These are phyloP conservation scores for Diplogelasinospora grovesii DNA, from an alignment of 495 filamentous ascomycete genomes.

Conservation along the genomic window DNA sequence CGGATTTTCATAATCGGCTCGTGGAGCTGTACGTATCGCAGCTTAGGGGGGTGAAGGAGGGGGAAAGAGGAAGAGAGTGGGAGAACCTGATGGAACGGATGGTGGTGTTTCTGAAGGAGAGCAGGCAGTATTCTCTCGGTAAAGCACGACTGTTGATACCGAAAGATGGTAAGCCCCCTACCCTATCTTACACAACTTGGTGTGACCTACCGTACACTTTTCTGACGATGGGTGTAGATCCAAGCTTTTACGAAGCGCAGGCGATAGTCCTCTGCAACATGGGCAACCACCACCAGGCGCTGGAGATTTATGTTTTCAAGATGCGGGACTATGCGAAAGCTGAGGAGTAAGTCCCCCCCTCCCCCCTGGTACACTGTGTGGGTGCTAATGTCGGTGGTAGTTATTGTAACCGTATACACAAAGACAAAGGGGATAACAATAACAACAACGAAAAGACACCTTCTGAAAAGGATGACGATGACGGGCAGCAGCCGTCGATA, in stretches of 20 bases:
- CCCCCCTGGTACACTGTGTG: not conserved
- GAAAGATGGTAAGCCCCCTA: constrained; percentile 61
- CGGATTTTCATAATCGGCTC: constrained; percentile 80
- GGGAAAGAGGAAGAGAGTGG: constrained; percentile 43
- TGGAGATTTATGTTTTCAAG: constrained; percentile 96
- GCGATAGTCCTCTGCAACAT: constrained; percentile 93
- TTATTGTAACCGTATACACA: constrained; percentile 83
- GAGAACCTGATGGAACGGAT: constrained; percentile 56
- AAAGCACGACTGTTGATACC: constrained; percentile 70
- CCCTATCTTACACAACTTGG: too few relatives aligned
- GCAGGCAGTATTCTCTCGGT: constrained; percentile 70
- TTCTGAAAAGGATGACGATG: constrained; percentile 46
- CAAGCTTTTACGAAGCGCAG: constrained; percentile 80
- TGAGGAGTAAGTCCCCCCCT: constrained; percentile 62
- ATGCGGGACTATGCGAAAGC: constrained; percentile 80
- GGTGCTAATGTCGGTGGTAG: constrained; percentile 35
- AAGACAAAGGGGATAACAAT: constrained; percentile 41
- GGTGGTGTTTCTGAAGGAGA: constrained; percentile 66
- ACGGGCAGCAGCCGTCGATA: constrained; percentile 61
- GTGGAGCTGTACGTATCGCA: constrained; percentile 67
- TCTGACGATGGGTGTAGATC: constrained; percentile 49
- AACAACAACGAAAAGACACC: constrained; percentile 29
- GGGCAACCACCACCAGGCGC: constrained; percentile 87
- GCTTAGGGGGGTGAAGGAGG: constrained; percentile 45
- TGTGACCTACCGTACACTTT: too few relatives aligned